Evolutionary conservation across 2,329 filamentous ascomycete species (phyloP), one percentile per base, ranked within the genome.

Genomic region (Ciborinia camelliae): DNA sequence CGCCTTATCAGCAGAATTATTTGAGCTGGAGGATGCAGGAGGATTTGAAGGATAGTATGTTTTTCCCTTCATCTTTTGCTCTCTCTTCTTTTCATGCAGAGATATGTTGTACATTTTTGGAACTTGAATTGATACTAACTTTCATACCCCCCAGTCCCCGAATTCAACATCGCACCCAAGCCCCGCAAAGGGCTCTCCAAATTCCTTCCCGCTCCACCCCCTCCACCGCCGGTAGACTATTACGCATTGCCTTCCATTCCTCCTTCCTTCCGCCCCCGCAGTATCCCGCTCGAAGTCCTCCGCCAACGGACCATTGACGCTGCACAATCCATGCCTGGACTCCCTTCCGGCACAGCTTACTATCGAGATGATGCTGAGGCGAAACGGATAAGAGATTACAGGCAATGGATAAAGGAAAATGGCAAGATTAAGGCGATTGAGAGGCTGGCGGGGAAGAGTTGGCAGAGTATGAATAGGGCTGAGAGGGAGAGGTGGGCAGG

Each of bases 11-110:
- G 51, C 62, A 67, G 45, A 65, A 66, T 4, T 73, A 62, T 52
- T 58, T 67, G 37, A 71, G 68, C 62, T 71, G 60, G 35, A 53
- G 65, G 39, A 72, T 74, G 65, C 59, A 69, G 45, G 47, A 67
- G 23, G 72, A 74, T 43, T 59, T 74, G 37, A 68, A 65, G 57
- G 68, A 71, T 70, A 70, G 72, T 72, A 52, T 32, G 67, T 67
- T 28, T 4, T 30, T 45, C 2, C 18, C 2, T 15, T 15, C 18
- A 26, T 30, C 28, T 23, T n/a, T 6, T 28, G 30, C 26, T 39
- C 7, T 18, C 6, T 12, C 14, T 37, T 39, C 50, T 18, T 14
- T 35, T 23, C 18, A 32, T 23, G 18, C 35, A n/a, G 23, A 8
- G 12, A 8, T 12, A 18, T 15, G 2, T 35, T 7, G 50, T 2